Percentiles rank a stretch among this genome's conserved stretches.
Evolutionary conservation across 177 flowering plant genomes (phyloP).

Genomic region (Tripterygium wilfordii): DNA sequence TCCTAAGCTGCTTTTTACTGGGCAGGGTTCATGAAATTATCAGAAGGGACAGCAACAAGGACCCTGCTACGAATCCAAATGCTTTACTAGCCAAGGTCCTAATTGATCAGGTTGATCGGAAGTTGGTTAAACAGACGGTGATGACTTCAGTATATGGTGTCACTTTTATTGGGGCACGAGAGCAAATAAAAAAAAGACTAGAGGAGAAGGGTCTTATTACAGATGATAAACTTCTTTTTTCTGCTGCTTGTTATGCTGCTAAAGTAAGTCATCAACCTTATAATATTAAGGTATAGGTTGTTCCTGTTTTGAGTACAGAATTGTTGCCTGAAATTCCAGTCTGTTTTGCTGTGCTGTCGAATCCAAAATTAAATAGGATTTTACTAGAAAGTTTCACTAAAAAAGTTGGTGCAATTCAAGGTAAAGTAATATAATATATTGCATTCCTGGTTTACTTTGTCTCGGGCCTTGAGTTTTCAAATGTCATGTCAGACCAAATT

Average conservation of each 20-base stretch:
- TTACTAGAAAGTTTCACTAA: too few relatives aligned
- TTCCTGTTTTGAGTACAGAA: not conserved
- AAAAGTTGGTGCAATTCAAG: too few relatives aligned
- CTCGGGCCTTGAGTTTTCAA: too few relatives aligned
- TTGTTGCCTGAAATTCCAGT: not conserved
- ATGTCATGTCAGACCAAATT: too few relatives aligned
- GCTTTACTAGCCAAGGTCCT: slow-evolving; percentile 65
- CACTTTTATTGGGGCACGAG: slow-evolving; percentile 96
- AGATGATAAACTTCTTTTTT: slow-evolving; percentile 69
- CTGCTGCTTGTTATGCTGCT: slow-evolving; percentile 90
- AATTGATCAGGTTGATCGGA: slow-evolving; percentile 87
- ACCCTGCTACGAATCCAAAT: slow-evolving; percentile 53
- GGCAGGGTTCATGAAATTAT: slow-evolving; percentile 76
- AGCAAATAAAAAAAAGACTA: slow-evolving; percentile 85
- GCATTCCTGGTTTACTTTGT: too few relatives aligned
- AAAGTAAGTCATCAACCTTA: slow-evolving; percentile 43
- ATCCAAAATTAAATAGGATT: too few relatives aligned
- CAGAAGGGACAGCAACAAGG: slow-evolving; percentile 59
- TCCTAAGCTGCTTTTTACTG: not conserved
- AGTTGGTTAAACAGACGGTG: slow-evolving; percentile 95
- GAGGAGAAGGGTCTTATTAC: slow-evolving; percentile 74
- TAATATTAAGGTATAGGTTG: not conserved
- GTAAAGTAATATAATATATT: too few relatives aligned
- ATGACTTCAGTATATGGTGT: slow-evolving; percentile 99
- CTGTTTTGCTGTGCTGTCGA: too few relatives aligned